phyloP scores from a whole-genome alignment of 2,329 filamentous ascomycete species.

The Colletotrichum theobromicola region DNA sequence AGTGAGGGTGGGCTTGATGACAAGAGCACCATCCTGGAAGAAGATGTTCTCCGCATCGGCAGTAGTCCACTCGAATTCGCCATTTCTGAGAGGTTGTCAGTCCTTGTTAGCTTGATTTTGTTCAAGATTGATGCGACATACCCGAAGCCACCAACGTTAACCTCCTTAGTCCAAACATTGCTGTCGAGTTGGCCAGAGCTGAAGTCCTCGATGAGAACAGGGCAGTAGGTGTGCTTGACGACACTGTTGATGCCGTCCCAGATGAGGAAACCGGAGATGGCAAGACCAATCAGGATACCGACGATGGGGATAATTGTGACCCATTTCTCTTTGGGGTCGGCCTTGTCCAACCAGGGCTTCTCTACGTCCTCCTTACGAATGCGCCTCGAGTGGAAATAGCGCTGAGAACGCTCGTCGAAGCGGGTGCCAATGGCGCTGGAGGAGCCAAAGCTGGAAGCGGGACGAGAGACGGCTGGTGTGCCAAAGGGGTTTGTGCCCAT shows the following conservation, averaged over 20 bases:
- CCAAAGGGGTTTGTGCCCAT: slow-evolving; percentile 48
- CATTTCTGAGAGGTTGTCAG: slow-evolving; percentile 60
- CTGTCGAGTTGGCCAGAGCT: slow-evolving; percentile 58
- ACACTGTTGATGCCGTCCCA: slow-evolving; percentile 78
- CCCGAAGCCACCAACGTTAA: slow-evolving; percentile 78
- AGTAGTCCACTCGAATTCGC: slow-evolving; percentile 82
- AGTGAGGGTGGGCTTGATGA: slow-evolving; percentile 81
- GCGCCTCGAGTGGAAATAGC: slow-evolving; percentile 77
- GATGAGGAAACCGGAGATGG: slow-evolving; percentile 71
- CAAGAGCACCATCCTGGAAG: slow-evolving; percentile 69
- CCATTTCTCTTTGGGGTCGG: slow-evolving; percentile 84
- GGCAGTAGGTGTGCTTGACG: slow-evolving; percentile 75
- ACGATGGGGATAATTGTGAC: slow-evolving; percentile 79
- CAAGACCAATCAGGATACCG: slow-evolving; percentile 73
- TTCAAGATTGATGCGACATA: slow-evolving; percentile 45
- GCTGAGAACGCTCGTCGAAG: slow-evolving; percentile 44
- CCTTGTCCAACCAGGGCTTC: slow-evolving; percentile 78
- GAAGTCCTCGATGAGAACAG: slow-evolving; percentile 71
- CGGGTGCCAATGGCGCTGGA: slow-evolving; percentile 42
- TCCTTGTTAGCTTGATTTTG: background rate
- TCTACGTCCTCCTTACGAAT: slow-evolving; percentile 76
- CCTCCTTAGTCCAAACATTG: slow-evolving; percentile 75
- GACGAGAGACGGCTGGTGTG: slow-evolving; percentile 50
- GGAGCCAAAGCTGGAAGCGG: slow-evolving; percentile 52
- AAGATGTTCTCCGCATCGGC: slow-evolving; percentile 75